Base-by-base conservation (phyloP, 495 filamentous ascomycete genomes). In the Penicillium waksmanii region DNA sequence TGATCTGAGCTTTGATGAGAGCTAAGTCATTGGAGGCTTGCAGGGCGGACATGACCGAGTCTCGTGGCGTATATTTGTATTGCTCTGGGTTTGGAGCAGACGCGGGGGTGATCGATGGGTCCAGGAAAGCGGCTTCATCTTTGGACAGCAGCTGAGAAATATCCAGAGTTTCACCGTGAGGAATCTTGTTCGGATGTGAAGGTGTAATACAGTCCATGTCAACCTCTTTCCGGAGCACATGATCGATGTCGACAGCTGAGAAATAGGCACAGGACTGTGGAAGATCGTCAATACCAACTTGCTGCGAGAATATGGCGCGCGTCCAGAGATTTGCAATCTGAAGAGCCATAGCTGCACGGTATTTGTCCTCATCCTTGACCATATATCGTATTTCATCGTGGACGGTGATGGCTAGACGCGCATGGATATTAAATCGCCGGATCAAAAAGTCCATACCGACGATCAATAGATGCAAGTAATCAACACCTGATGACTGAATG, bases 381-480 rank as follows among this genome's bases (percentile, higher is more conserved):
- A 98, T 83, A 61, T 98, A 98, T 36, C 95, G 85, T 62, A 98
- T 98, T 70, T 98, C 95, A 71, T 98, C 95, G 73, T 98, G 95
- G 3, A 98, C 95, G 0, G 94, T 97, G 65, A 98, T 92, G 11
- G 95, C 85, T 19, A 98, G 78, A 2, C 95, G 89, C 9, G 92
- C 92, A 44, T 85, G 68, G 42, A 98, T 82, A 69, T 92, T 93
- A 77, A 89, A 98, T 18, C 85, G 88, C n/a, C 91, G 83, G 56
- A 87, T 88, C 7, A 98, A 84, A 69, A 96, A 95, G 69, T 98
- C 93, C 95, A 98, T 99, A 25, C 85, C 81, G 17, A 97, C 85
- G 57, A 99, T 91, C 21, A 99, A 77, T 10, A 99, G 88, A 65
- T 99, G 95, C 11, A 99, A 84, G 74, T 99, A 99, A 74, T 99